A percentile compares a stretch with the other conserved stretches of the same genome.
Evolutionary conservation across 2,329 filamentous ascomycete genomes (phyloP).

Genomic region (Leptoxyphium fumago): DNA sequence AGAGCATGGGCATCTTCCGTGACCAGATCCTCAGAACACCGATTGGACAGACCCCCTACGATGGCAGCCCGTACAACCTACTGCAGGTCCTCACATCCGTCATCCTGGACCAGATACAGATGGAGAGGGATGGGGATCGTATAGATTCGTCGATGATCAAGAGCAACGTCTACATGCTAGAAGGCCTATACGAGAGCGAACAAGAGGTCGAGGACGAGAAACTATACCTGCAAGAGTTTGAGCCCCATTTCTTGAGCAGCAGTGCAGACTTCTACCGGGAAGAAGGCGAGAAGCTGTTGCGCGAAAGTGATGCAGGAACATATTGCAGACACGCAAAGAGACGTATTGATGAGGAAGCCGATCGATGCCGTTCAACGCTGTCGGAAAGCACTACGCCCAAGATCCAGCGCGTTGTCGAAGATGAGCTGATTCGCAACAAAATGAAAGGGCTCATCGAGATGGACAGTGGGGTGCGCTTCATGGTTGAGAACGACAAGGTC

Average conservation of each 20-base stretch:
- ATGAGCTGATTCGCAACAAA: slow-evolving; percentile 62
- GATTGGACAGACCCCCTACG: slow-evolving; percentile 24
- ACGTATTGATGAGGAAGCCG: slow-evolving; percentile 65
- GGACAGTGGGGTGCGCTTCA: slow-evolving; percentile 72
- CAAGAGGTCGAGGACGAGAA: slow-evolving; percentile 64
- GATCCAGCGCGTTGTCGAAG: slow-evolving; percentile 63
- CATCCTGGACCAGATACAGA: slow-evolving; percentile 76
- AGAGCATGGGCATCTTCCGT: slow-evolving; percentile 75
- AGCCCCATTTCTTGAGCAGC: slow-evolving; percentile 57
- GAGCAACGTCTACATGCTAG: slow-evolving; percentile 78
- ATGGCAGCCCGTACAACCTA: slow-evolving; percentile 37
- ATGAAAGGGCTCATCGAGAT: slow-evolving; percentile 70
- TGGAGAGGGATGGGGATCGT: slow-evolving; percentile 80
- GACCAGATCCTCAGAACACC: slow-evolving; percentile 63
- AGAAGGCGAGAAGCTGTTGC: slow-evolving; percentile 62
- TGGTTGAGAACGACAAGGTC: slow-evolving; percentile 79
- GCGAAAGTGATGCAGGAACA: slow-evolving; percentile 62
- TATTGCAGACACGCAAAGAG: slow-evolving; percentile 67
- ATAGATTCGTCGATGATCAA: slow-evolving; percentile 74
- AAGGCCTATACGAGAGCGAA: slow-evolving; percentile 69
- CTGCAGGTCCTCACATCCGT: slow-evolving; percentile 66
- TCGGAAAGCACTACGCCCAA: slow-evolving; percentile 57
- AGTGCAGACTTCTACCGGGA: slow-evolving; percentile 59
- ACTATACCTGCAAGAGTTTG: slow-evolving; percentile 72
- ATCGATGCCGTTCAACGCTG: slow-evolving; percentile 70